Evolutionary conservation across 192 early-diverging fungal genomes (phyloP).

Genomic region (Backusella luteola): DNA sequence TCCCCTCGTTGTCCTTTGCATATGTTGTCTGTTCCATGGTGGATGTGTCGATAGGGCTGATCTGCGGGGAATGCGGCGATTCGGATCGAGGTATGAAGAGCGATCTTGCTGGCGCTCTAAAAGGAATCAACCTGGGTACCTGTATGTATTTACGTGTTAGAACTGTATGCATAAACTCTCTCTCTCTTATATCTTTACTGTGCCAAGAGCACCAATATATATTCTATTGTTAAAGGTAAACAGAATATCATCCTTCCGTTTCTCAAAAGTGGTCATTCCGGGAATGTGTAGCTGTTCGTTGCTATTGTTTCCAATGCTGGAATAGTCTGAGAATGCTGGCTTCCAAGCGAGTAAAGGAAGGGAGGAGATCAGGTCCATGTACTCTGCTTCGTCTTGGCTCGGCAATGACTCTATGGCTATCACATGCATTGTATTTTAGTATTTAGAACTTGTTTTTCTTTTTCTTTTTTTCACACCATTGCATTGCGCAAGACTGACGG

Average conservation of each 20-base stretch:
- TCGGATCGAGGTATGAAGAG: background rate
- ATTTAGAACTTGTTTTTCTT: background rate
- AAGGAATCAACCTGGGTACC: slow-evolving; percentile 1
- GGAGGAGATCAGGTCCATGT: background rate
- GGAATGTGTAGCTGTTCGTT: slow-evolving; percentile 20
- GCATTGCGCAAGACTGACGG: slow-evolving; percentile 28
- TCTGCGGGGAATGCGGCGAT: slow-evolving; percentile 4
- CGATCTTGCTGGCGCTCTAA: background rate
- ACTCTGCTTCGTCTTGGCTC: background rate
- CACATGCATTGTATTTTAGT: background rate
- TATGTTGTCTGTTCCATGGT: background rate
- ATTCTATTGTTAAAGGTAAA: slow-evolving; percentile 36
- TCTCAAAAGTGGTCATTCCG: slow-evolving; percentile 44
- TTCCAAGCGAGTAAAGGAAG: background rate
- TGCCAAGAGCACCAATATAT: slow-evolving; percentile 33
- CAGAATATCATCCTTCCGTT: slow-evolving; percentile 17
- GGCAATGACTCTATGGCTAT: background rate
- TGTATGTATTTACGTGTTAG: background rate
- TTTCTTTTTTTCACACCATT: background rate
- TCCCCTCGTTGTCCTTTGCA: background rate
- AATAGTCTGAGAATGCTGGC: background rate
- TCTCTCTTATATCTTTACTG: slow-evolving; percentile 16
- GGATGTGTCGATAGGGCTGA: slow-evolving; percentile 9
- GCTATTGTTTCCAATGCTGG: background rate
- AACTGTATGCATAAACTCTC: background rate